Percentiles rank a stretch among this genome's conserved stretches.
Conservation (phyloP, 2,329 filamentous ascomycete species). For the Cryphonectria radicalis region DNA sequence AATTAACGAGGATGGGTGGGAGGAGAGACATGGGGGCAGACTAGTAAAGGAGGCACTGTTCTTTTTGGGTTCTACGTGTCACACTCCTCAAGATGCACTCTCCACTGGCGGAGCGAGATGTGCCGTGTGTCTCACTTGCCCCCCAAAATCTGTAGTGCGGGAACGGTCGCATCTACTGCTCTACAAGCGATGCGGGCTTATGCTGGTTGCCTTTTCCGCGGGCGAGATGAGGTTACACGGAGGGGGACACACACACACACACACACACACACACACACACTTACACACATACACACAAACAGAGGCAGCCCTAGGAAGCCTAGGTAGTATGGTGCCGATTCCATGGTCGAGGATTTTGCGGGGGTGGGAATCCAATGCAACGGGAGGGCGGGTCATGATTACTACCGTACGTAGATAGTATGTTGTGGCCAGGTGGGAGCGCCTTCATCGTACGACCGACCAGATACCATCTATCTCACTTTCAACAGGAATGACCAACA, state of each 20-base stretch:
- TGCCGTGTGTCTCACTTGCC: conserved; percentile 10
- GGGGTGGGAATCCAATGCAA: neutral
- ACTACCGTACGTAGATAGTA: conserved; percentile 5
- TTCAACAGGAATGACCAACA: neutral
- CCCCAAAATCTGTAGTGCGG: conserved; percentile 13
- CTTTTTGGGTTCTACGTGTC: neutral
- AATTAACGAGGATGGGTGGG: neutral
- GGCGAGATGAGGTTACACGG: conserved; percentile 24
- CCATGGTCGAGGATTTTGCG: neutral
- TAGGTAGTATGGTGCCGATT: neutral
- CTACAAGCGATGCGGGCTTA: conserved; percentile 4
- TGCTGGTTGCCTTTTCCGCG: conserved; percentile 14
- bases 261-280: neutral
- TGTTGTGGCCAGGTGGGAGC: neutral
- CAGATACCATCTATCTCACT: neutral
- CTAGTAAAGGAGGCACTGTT: neutral
- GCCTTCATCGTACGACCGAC: conserved; percentile 21
- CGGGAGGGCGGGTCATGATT: neutral
- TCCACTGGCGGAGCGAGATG: neutral
- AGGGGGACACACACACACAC: too few relatives aligned
- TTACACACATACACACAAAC: neutral
- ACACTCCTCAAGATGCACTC: neutral
- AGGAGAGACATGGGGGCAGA: neutral
- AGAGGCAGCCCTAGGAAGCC: neutral
- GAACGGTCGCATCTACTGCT: neutral